Percentiles rank a stretch among this genome's conserved stretches.
Conservation (phyloP, 2,329 filamentous ascomycete genomes). For the Colletotrichum agaves region DNA sequence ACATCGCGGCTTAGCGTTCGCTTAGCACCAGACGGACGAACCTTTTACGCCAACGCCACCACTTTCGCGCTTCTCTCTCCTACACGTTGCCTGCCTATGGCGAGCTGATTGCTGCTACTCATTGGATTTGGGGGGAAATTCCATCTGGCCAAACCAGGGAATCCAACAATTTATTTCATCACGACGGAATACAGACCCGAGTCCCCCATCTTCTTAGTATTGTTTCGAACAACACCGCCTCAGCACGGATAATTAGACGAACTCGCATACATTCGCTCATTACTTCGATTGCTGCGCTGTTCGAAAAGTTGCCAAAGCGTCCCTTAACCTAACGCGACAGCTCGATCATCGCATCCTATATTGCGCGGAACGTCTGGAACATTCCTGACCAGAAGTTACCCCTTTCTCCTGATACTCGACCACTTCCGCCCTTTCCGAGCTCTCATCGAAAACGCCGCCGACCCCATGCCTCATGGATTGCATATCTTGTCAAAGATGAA, state of each 20-base stretch:
- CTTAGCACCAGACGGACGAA: constrained; percentile 32
- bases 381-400: constrained; percentile 34
- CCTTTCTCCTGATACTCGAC: constrained; percentile 21
- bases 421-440: neutral
- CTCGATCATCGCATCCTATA: constrained; percentile 12
- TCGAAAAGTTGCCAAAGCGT: constrained; percentile 6
- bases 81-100: constrained; percentile 19
- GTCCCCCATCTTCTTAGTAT: constrained; percentile 6
- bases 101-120: constrained; percentile 29
- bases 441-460: constrained; percentile 12
- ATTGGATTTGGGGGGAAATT: constrained; percentile 27
- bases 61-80: constrained; percentile 27
- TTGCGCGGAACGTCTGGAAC: constrained; percentile 37
- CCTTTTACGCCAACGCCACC: constrained; percentile 32
- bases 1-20: constrained; percentile 30
- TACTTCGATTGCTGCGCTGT: constrained; percentile 15
- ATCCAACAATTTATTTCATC: neutral
- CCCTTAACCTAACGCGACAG: constrained; percentile 25
- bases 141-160: constrained; percentile 17
- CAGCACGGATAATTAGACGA: constrained; percentile 14
- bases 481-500: constrained; percentile 79
- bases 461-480: constrained; percentile 62
- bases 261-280: constrained; percentile 18
- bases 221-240: neutral
- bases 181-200: constrained; percentile 1